Conservation (phyloP, 768 basidiomycete genomes). For the Boletus rubescentipes region DNA sequence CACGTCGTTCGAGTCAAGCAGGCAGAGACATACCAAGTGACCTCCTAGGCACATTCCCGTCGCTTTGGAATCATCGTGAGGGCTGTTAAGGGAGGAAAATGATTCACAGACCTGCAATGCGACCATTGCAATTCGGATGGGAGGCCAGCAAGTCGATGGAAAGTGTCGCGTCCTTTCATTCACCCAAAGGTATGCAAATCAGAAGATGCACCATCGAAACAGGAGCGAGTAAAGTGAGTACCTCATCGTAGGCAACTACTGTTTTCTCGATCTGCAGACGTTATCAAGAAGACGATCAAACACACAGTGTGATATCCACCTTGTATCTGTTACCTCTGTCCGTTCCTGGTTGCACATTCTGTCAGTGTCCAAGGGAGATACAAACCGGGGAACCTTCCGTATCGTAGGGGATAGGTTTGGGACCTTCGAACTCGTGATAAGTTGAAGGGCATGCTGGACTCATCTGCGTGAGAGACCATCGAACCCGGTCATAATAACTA, state of each 20-base stretch:
- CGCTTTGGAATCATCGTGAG: constrained; percentile 38
- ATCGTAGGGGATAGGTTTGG: constrained; percentile 88
- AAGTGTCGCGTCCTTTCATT: constrained; percentile 68
- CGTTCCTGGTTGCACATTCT: constrained; percentile 50
- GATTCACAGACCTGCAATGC: constrained; percentile 67
- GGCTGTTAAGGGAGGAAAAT: background rate
- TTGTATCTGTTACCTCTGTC: constrained; percentile 94
- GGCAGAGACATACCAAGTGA: constrained; percentile 55
- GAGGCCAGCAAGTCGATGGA: constrained; percentile 73
- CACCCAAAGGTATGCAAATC: background rate
- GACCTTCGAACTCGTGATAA: constrained; percentile 92
- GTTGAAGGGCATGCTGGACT: constrained; percentile 71
- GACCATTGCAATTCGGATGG: constrained; percentile 83
- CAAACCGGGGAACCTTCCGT: constrained; percentile 55
- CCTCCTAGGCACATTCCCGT: constrained; percentile 93
- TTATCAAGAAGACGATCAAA: constrained; percentile 4
- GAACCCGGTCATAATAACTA: background rate
- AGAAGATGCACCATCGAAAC: background rate
- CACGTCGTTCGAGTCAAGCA: background rate
- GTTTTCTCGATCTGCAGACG: constrained; percentile 80
- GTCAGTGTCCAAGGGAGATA: background rate
- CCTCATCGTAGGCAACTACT: constrained; percentile 86
- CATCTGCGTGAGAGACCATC: background rate
- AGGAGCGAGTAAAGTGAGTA: constrained; percentile 23
- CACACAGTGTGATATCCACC: constrained; percentile 35